Percentiles rank a stretch among this genome's conserved stretches.
phyloP scores from a whole-genome alignment of 1,284 basidiomycete genomes.

The Ustilago shanxiensis region DNA sequence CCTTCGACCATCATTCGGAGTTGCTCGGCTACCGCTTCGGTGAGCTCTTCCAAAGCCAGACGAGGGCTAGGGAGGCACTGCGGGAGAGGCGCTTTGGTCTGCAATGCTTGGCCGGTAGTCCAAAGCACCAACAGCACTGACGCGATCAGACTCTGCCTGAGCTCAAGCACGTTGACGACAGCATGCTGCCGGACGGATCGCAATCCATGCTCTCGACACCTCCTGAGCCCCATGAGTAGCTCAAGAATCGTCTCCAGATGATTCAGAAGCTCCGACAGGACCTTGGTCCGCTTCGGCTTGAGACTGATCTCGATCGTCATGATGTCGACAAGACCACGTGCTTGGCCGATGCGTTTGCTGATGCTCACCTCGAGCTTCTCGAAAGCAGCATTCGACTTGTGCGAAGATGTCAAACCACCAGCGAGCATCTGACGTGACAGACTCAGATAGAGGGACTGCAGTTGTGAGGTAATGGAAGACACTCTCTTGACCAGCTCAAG shows the following conservation, averaged over 20 bases:
- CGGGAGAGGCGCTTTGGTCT: conserved; percentile 71
- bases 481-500: conserved; percentile 56
- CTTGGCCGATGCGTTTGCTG: conserved; percentile 68
- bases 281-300: conserved; percentile 71
- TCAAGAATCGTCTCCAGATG: conserved; percentile 70
- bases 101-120: conserved; percentile 71
- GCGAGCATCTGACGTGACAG: conserved; percentile 64
- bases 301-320: conserved; percentile 71
- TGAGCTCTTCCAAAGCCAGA: conserved; percentile 64
- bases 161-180: conserved; percentile 72
- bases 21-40: conserved; percentile 50
- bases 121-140: conserved; percentile 72
- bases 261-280: conserved; percentile 71
- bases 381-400: conserved; percentile 47
- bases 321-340: conserved; percentile 67
- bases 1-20: conserved; percentile 26
- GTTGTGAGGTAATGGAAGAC: conserved; percentile 37
- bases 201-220: conserved; percentile 69
- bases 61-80: conserved; percentile 72
- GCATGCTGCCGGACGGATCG: conserved; percentile 70
- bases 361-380: conserved; percentile 61
- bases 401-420: conserved; percentile 36
- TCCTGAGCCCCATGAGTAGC: conserved; percentile 70
- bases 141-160: conserved; percentile 72
- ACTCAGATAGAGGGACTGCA: conserved; percentile 61